phyloP scores from a whole-genome alignment of 306 rosid species.

The Vigna nakashimae region DNA sequence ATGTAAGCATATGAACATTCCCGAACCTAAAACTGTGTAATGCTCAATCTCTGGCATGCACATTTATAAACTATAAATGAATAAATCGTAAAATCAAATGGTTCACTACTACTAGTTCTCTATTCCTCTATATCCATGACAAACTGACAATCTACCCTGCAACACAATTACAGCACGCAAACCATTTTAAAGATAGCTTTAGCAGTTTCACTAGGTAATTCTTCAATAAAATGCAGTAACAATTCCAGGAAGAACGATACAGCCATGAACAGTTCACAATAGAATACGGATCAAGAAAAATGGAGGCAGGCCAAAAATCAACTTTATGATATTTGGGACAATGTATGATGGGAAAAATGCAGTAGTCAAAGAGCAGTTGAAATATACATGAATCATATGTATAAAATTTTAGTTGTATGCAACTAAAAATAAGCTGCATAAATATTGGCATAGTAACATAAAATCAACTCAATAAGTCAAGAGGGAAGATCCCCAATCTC shows the following conservation, averaged over 20 bases:
- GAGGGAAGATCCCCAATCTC: too few species aligned
- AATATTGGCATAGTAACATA: too few species aligned
- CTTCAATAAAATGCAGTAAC: neutral
- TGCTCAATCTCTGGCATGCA: neutral
- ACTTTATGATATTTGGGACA: neutral
- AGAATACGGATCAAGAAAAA: neutral
- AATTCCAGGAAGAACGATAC: neutral
- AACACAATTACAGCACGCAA: neutral
- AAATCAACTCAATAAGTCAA: too few species aligned
- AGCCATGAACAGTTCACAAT: neutral
- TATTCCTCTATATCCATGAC: neutral
- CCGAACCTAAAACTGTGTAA: neutral
- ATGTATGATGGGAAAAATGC: neutral
- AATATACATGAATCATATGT: too few species aligned
- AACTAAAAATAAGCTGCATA: too few species aligned
- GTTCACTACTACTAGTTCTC: neutral
- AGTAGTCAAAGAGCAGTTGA: too few species aligned
- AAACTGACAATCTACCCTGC: neutral
- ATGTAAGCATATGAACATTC: constrained; percentile 12
- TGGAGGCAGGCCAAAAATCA: neutral
- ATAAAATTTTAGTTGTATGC: too few species aligned
- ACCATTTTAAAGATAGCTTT: neutral
- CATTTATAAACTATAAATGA: neutral
- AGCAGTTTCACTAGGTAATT: neutral
- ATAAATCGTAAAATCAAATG: neutral